phyloP scores from a whole-genome alignment of 257 asterid genomes.

The Solanum sitiens region DNA sequence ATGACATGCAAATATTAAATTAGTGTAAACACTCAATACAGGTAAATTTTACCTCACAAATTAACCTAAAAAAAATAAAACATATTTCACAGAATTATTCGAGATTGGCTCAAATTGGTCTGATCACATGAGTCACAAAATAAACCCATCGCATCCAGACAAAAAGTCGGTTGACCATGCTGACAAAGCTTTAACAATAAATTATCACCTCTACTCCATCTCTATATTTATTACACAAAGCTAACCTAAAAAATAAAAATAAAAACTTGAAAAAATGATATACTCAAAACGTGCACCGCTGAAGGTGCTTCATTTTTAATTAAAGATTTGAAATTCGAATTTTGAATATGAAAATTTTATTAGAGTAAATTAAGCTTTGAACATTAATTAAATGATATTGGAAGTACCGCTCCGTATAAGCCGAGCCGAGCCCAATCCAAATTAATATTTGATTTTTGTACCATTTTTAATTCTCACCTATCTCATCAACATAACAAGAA shows the following conservation, averaged over 20 bases:
- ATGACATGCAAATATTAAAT: too few relatives aligned
- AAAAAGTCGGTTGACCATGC: neutral
- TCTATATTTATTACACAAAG: neutral
- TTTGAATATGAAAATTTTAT: too few relatives aligned
- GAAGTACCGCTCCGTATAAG: too few relatives aligned
- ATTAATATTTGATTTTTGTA: neutral
- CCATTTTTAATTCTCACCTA: neutral
- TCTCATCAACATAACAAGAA: neutral
- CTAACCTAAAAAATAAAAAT: neutral
- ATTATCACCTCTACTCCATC: neutral
- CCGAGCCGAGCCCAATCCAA: neutral
- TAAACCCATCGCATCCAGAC: neutral
- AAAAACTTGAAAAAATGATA: neutral
- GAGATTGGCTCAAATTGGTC: neutral
- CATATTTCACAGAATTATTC: neutral
- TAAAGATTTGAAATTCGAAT: fast-evolving
- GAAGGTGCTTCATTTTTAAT: too few relatives aligned
- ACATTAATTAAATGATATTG: too few relatives aligned
- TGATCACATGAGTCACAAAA: neutral
- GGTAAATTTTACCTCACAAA: too few relatives aligned
- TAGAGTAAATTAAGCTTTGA: fast-evolving
- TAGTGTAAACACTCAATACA: too few relatives aligned
- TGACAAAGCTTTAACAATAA: neutral
- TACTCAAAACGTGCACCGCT: neutral
- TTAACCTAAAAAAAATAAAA: neutral